These are phyloP conservation scores for Combretum micranthum DNA, from an alignment of 345 rosid genomes.

Conservation along the genomic window DNA sequence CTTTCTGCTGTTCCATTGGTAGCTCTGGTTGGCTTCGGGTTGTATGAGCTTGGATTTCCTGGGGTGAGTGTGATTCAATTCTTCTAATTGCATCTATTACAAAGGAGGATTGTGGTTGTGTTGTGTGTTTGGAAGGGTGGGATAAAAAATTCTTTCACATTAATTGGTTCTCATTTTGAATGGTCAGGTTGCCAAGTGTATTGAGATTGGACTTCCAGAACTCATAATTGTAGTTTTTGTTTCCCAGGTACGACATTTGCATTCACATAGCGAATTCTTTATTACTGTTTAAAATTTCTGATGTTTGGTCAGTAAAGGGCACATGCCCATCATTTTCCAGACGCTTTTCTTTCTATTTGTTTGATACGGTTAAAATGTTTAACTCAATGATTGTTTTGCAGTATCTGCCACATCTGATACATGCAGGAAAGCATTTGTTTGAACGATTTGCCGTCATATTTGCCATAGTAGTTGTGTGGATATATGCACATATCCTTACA, in stretches of 20 bases:
- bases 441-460: conserved; percentile 87
- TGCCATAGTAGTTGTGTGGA: conserved; percentile 75
- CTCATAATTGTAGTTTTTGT: conserved; percentile 67
- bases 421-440: conserved; percentile 42
- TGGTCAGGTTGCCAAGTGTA: conserved; percentile 82
- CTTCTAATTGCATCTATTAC: background rate
- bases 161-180: background rate
- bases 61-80: conserved; percentile 53
- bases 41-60: conserved; percentile 93
- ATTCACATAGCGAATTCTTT: background rate
- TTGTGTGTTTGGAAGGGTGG: too few relatives aligned
- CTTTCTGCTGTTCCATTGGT: conserved; percentile 93
- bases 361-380: conserved; percentile 7
- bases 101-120: too few relatives aligned
- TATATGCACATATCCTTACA: conserved; percentile 89
- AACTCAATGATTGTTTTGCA: conserved; percentile 27
- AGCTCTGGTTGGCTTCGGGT: conserved; percentile 86
- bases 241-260: conserved; percentile 56
- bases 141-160: too few relatives aligned
- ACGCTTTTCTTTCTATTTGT: background rate
- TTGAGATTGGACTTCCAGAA: conserved; percentile 94
- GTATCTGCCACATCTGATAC: conserved; percentile 76
- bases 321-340: too few relatives aligned
- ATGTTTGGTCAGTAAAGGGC: too few relatives aligned
- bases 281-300: background rate